Evolutionary conservation across 2,329 filamentous ascomycete genomes (phyloP).

Genomic region (Talaromyces islandicus): DNA sequence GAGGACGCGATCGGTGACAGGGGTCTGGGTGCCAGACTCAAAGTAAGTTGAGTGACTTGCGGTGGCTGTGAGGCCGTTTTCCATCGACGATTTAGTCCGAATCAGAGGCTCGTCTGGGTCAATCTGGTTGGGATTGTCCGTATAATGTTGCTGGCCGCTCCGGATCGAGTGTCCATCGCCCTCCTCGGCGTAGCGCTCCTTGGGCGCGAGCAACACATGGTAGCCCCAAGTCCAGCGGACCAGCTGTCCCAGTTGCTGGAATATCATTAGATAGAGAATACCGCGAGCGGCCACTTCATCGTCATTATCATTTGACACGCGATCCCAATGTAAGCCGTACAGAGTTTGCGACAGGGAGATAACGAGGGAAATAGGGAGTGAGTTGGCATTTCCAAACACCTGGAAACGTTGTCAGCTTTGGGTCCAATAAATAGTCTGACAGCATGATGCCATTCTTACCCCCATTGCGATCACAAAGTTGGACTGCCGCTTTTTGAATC

Average conservation of each 20-base stretch:
- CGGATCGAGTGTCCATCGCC: conserved; percentile 34
- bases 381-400: conserved; percentile 98
- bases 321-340: conserved; percentile 87
- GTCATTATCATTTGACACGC: conserved; percentile 85
- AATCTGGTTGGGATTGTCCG: conserved; percentile 32
- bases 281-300: conserved; percentile 89
- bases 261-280: conserved; percentile 92
- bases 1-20: conserved; percentile 26
- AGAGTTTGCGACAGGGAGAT: conserved; percentile 90
- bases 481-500: conserved; percentile 75
- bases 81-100: conserved; percentile 20
- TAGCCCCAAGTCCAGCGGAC: conserved; percentile 98
- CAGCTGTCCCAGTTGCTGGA: conserved; percentile 93
- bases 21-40: conserved; percentile 35
- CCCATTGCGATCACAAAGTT: conserved; percentile 98
- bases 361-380: conserved; percentile 90
- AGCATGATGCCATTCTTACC: conserved; percentile 35
- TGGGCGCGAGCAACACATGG: conserved; percentile 84
- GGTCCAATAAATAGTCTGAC: neutral
- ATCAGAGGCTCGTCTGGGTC: conserved; percentile 32
- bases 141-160: conserved; percentile 34
- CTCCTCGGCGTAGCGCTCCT: conserved; percentile 50
- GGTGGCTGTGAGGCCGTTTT: conserved; percentile 17
- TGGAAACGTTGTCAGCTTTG: conserved; percentile 20
- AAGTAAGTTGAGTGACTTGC: conserved; percentile 8